phyloP scores from a whole-genome alignment of 176 grass and related monocot genomes.

The Oryza longistaminata region DNA sequence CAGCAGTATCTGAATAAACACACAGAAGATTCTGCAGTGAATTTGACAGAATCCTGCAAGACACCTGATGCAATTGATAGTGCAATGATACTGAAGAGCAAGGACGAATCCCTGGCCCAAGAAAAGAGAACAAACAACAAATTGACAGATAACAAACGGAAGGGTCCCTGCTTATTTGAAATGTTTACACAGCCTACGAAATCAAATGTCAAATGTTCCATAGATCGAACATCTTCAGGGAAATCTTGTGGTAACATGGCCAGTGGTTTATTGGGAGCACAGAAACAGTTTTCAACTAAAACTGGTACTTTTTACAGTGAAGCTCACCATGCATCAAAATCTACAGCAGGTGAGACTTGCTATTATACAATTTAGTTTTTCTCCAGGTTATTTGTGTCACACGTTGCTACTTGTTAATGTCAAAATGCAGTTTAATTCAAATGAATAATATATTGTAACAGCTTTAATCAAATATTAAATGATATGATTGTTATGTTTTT shows the following conservation, averaged over 20 bases:
- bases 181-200: conserved; percentile 60
- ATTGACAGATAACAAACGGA: conserved; percentile 45
- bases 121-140: conserved; percentile 38
- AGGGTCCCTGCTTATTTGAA: conserved; percentile 58
- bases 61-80: conserved; percentile 26
- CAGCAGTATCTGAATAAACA: conserved; percentile 9
- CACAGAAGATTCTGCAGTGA: conserved; percentile 44
- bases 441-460: conserved; percentile 2
- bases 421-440: not conserved
- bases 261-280: conserved; percentile 9
- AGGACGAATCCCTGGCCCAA: conserved; percentile 21
- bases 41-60: conserved; percentile 25
- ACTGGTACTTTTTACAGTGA: conserved; percentile 30
- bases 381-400: conserved; percentile 19
- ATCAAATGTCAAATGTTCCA: conserved; percentile 29
- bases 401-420: conserved; percentile 21
- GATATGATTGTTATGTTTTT: conserved; percentile 39
- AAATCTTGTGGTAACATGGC: conserved; percentile 30
- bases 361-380: conserved; percentile 24
- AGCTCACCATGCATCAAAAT: conserved; percentile 28
- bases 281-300: conserved; percentile 36
- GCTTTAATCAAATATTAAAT: conserved; percentile 42
- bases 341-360: conserved; percentile 43
- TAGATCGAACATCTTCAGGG: conserved; percentile 14
- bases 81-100: conserved; percentile 27